Evolutionary conservation across 495 filamentous ascomycete species (phyloP), one percentile per base, ranked within the genome.

Genomic region (Aspergillus egyptiacus): DNA sequence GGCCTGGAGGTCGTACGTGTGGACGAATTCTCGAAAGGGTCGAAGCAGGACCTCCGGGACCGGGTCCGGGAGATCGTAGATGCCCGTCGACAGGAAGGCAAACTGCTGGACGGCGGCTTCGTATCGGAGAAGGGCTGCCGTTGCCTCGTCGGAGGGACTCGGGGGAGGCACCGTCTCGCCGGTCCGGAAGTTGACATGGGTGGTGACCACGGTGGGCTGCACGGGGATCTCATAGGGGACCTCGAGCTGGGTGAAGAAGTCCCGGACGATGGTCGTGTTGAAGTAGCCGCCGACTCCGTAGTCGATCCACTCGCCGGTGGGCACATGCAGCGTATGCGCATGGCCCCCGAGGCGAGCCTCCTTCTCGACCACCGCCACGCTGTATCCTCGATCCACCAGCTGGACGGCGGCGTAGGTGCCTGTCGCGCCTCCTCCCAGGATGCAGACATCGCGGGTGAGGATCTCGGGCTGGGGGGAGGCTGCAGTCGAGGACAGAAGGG

Each of bases 381-480:
- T 67, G 50, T 69, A 63, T 14, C 59, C 54, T 34, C 52, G 62
- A 38, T 70, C 66, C 52, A 72, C 65, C 14, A 70, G 58, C n/a
- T 60, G 60, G 40, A 74, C 70, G 9, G 70, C 74, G 27, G 72
- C 65, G 51, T 75, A 74, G 19, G 73, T 64, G 33, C 72, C 74
- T 1, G 72, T 63, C 19, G 67, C 68, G 33, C 74, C 72, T 20
- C 74, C 72, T 28, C 74, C 72, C 22, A 77, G 57, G 41, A 77
- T 62, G 36, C 53, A 67, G 38, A 75, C 65, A 56, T 71, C 68
- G 33, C 49, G 43, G 17, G 32, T 36, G 33, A 47, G 15, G 15
- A 47, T 28, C 8, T 47, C 31, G 0, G 17, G 33, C 14, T 35
- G 30, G 11, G 11, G 10, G 6, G 27, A 7, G 4, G 30, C 19